Conservation (phyloP, 1,284 basidiomycete species). For the Ganoderma multipileum region DNA sequence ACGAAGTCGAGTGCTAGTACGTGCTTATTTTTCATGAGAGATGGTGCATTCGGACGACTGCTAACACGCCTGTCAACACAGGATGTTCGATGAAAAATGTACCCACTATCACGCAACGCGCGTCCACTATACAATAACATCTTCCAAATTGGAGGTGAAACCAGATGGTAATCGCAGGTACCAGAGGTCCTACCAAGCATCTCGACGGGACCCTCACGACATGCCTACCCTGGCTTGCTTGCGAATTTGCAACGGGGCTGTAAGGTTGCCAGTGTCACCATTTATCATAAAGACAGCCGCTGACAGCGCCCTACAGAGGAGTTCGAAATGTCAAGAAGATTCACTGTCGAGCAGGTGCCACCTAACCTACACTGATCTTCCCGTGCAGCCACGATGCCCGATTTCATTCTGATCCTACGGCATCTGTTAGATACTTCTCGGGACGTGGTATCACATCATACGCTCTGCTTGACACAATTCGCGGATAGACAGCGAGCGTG, state of each 20-base stretch:
- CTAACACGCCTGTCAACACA: not conserved
- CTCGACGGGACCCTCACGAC: not conserved
- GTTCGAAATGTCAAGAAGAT: not conserved
- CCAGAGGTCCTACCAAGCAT: not conserved
- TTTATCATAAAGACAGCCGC: not conserved
- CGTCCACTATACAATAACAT: not conserved
- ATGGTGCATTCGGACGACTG: not conserved
- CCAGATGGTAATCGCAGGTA: not conserved
- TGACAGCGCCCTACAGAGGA: not conserved
- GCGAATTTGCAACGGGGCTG: not conserved
- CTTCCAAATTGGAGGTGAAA: not conserved
- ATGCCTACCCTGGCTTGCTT: not conserved
- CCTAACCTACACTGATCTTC: not conserved
- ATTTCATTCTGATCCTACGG: conserved; percentile 1
- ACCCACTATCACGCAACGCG: not conserved
- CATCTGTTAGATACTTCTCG: not conserved
- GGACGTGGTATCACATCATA: not conserved
- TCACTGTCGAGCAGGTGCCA: not conserved
- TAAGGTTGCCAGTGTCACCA: not conserved
- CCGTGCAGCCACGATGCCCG: not conserved
- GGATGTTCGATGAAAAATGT: not conserved
- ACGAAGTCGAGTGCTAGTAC: not conserved
- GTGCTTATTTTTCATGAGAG: not conserved
- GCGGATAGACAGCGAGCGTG: not conserved
- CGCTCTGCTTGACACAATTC: not conserved